A percentile compares a stretch with the other conserved stretches of the same genome.
Evolutionary conservation across 805 yeast species (phyloP).

Genomic region (Grigorovia yakushimaensis): DNA sequence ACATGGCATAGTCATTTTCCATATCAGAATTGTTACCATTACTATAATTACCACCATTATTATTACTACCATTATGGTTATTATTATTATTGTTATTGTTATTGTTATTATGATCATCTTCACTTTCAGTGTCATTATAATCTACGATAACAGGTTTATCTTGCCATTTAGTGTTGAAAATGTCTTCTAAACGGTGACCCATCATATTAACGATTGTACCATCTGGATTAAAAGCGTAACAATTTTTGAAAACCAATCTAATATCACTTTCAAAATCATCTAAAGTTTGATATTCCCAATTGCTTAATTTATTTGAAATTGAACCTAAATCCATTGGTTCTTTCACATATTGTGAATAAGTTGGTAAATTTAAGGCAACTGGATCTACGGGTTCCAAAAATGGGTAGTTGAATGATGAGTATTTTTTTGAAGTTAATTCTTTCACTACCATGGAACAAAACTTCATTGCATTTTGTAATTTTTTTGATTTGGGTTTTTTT

Average conservation of each 20-base stretch:
- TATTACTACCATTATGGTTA: constrained; percentile 41
- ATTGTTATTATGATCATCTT: constrained; percentile 29
- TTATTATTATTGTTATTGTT: constrained; percentile 28
- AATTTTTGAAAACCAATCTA: constrained; percentile 73
- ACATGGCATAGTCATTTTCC: constrained; percentile 17
- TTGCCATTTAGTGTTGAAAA: constrained; percentile 81
- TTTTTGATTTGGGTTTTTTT: constrained; percentile 71
- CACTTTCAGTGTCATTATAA: constrained; percentile 33
- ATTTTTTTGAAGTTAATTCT: constrained; percentile 75
- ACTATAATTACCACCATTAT: constrained; percentile 35
- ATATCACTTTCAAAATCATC: constrained; percentile 82
- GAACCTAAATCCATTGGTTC: constrained; percentile 94
- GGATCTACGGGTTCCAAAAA: constrained; percentile 93
- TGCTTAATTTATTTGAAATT: constrained; percentile 65
- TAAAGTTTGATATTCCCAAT: constrained; percentile 81
- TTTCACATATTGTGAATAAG: constrained; percentile 76
- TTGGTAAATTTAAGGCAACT: constrained; percentile 84
- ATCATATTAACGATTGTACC: constrained; percentile 93
- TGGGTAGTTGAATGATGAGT: constrained; percentile 78
- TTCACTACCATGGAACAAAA: constrained; percentile 75
- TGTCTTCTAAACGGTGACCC: constrained; percentile 86
- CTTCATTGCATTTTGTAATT: constrained; percentile 78
- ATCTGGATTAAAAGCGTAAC: constrained; percentile 89
- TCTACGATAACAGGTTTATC: constrained; percentile 69
- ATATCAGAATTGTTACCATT: constrained; percentile 28